These are phyloP conservation scores for Penicillium macrosclerotiorum DNA, from an alignment of 495 filamentous ascomycete species.

Conservation along the genomic window DNA sequence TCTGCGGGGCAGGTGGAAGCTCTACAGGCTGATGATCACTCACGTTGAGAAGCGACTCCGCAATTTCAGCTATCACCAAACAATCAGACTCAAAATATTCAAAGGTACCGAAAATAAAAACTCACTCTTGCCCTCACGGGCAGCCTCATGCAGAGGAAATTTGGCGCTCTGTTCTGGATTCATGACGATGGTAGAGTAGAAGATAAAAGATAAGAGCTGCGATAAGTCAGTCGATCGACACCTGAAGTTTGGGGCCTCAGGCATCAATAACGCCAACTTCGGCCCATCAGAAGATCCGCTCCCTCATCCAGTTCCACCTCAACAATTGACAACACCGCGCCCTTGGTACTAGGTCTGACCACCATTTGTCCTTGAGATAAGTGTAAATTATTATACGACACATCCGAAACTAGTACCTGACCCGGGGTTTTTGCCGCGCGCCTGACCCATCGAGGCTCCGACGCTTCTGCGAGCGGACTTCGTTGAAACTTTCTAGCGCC, in stretches of 20 bases:
- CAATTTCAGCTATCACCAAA: slow-evolving; percentile 50
- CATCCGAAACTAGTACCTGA: neutral
- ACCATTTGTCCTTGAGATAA: neutral
- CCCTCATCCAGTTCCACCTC: slow-evolving; percentile 3
- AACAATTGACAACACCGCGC: neutral
- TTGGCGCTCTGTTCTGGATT: slow-evolving; percentile 50
- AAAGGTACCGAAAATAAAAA: neutral
- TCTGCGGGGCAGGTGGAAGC: slow-evolving; percentile 34
- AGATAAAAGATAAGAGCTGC: slow-evolving; percentile 26
- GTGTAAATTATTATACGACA: slow-evolving; percentile 2
- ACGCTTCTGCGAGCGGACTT: slow-evolving; percentile 6
- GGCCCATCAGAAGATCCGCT: slow-evolving; percentile 12
- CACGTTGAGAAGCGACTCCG: slow-evolving; percentile 78
- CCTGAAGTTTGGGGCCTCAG: slow-evolving; percentile 14
- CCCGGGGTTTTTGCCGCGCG: slow-evolving; percentile 18
- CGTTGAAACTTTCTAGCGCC: neutral
- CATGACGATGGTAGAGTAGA: slow-evolving; percentile 30
- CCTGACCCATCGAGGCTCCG: slow-evolving; percentile 5
- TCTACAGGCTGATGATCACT: slow-evolving; percentile 17
- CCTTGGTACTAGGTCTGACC: neutral
- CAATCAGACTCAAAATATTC: slow-evolving; percentile 4
- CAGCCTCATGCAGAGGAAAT: slow-evolving; percentile 85
- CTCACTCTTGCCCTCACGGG: slow-evolving; percentile 82
- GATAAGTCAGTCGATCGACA: slow-evolving; percentile 26
- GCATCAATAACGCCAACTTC: slow-evolving; percentile 4